Percentiles rank a stretch among this genome's conserved stretches.
Evolutionary conservation across 345 rosid species (phyloP).

Genomic region (Sisymbrium altissimum): DNA sequence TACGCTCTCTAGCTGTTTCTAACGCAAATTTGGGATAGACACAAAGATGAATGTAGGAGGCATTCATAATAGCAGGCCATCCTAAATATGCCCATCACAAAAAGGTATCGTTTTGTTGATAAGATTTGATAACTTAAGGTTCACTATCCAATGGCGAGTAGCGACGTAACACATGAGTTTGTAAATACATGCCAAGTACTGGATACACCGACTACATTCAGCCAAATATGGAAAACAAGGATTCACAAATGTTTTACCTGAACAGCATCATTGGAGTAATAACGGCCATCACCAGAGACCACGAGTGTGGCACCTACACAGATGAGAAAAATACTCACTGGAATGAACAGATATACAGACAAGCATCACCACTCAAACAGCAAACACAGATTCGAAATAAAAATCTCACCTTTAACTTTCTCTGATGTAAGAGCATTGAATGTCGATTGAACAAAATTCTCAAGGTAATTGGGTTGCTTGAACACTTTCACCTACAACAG

Average conservation of each 20-base stretch:
- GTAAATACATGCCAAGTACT: not conserved
- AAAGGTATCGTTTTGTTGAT: not conserved
- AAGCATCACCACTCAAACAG: not conserved
- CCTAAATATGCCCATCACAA: not conserved
- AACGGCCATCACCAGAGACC: slow-evolving; percentile 99
- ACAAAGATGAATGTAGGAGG: not conserved
- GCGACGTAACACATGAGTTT: not conserved
- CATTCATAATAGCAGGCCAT: not conserved
- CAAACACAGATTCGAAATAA: not conserved
- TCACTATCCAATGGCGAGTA: not conserved
- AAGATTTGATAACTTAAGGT: not conserved
- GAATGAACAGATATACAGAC: not conserved
- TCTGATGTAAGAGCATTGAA: slow-evolving; percentile 74
- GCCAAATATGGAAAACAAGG: not conserved
- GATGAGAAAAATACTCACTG: slow-evolving; percentile 5
- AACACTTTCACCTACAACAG: slow-evolving; percentile 89
- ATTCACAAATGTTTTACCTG: slow-evolving; percentile 51
- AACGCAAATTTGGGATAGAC: not conserved
- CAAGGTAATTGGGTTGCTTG: slow-evolving; percentile 71
- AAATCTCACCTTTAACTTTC: slow-evolving; percentile 70
- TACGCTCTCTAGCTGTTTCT: not conserved
- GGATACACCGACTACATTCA: not conserved
- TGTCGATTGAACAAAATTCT: slow-evolving; percentile 88
- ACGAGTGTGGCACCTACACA: slow-evolving; percentile 87
- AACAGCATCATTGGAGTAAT: slow-evolving; percentile 88